phyloP scores from a whole-genome alignment of 345 rosid species.

The Fremontodendron californicum region DNA sequence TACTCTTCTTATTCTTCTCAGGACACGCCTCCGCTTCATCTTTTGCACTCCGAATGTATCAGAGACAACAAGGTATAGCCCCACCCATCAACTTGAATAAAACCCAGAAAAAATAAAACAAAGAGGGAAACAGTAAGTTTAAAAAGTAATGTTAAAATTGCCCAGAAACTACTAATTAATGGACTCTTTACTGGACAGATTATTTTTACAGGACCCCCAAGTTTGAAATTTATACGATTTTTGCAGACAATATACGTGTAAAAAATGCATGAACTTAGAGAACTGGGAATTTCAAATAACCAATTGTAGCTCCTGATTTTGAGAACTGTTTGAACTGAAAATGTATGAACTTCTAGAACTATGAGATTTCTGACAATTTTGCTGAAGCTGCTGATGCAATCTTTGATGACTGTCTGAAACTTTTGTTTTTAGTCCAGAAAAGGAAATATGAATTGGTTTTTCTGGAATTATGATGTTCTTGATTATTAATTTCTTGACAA shows the following conservation, averaged over 20 bases:
- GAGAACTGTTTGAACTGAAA: conserved; percentile 4
- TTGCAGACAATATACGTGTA: background rate
- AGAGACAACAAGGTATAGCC: conserved; percentile 88
- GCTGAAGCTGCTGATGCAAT: conserved; percentile 4
- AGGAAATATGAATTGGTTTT: background rate
- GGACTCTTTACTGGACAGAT: conserved; percentile 34
- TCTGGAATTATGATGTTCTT: background rate
- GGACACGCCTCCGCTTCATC: conserved; percentile 49
- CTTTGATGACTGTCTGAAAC: background rate
- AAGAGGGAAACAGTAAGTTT: background rate
- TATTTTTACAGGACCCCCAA: conserved; percentile 22
- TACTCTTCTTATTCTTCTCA: conserved; percentile 21
- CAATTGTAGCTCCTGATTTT: conserved; percentile 7
- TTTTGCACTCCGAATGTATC: conserved; percentile 76
- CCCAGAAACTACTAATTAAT: conserved; percentile 2
- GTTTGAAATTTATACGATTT: conserved; percentile 9
- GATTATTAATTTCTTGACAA: background rate
- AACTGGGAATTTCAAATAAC: background rate
- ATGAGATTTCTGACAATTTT: background rate
- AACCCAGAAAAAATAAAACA: background rate
- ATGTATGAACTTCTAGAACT: conserved; percentile 1
- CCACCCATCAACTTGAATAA: conserved; percentile 1
- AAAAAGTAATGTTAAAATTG: background rate
- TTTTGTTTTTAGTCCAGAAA: background rate
- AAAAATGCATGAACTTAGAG: background rate